phyloP scores from a whole-genome alignment of 1,139 yeast species.

The Meyerozyma carpophila region DNA sequence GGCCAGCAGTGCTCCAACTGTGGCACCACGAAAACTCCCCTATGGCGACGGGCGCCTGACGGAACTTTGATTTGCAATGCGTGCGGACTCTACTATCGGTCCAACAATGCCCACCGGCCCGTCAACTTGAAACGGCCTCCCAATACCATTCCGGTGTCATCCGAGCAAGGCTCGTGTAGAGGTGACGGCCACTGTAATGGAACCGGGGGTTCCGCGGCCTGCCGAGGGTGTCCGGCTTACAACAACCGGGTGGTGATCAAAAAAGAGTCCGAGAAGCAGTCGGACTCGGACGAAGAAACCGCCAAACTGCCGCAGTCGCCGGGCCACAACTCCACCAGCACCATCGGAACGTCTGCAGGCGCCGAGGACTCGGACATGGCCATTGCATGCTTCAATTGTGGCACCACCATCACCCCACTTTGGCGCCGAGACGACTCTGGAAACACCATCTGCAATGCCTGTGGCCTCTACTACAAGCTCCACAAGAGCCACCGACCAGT shows the following conservation, averaged over 20 bases:
- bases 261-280: slow-evolving; percentile 2
- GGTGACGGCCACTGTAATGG: slow-evolving; percentile 87
- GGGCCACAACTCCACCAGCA: neutral
- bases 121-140: slow-evolving; percentile 68
- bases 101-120: slow-evolving; percentile 49
- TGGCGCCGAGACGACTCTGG: slow-evolving; percentile 86
- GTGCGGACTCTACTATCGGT: slow-evolving; percentile 58
- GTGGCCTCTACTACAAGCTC: slow-evolving; percentile 73
- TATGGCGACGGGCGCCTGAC: slow-evolving; percentile 66
- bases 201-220: slow-evolving; percentile 77
- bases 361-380: slow-evolving; percentile 42
- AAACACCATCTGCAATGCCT: slow-evolving; percentile 81
- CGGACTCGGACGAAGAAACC: neutral
- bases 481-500: slow-evolving; percentile 80
- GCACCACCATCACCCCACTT: slow-evolving; percentile 77
- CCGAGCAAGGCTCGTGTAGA: slow-evolving; percentile 59
- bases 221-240: slow-evolving; percentile 79
- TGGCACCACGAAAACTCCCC: slow-evolving; percentile 63
- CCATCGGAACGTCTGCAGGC: slow-evolving; percentile 2
- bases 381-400: slow-evolving; percentile 77
- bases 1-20: slow-evolving; percentile 61
- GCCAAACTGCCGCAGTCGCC: neutral
- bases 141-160: slow-evolving; percentile 42
- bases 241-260: slow-evolving; percentile 57
- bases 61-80: slow-evolving; percentile 67